A percentile compares a stretch with the other conserved stretches of the same genome.
Evolutionary conservation across 129 eudicot species (phyloP).

Genomic region (Logfia minima): DNA sequence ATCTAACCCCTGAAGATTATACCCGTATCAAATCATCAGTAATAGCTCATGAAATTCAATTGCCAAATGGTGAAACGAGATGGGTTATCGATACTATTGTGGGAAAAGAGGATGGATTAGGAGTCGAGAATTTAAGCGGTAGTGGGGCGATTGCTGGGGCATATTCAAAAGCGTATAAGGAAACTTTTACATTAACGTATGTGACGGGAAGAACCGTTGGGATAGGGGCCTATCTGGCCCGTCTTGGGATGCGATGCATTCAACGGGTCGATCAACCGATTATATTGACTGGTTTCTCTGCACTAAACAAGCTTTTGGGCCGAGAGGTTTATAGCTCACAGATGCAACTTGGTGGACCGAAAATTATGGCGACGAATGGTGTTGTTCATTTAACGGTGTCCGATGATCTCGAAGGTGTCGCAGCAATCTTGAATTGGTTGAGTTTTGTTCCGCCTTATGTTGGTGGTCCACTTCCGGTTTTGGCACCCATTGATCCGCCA

Average conservation of each 20-base stretch:
- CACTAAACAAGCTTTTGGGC: conserved; percentile 90
- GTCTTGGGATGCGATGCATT: conserved; percentile 98
- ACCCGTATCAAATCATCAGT: conserved; percentile 60
- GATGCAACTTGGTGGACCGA: conserved; percentile 99
- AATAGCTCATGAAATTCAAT: conserved; percentile 74
- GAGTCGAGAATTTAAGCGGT: conserved; percentile 91
- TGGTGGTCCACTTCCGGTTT: conserved; percentile 92
- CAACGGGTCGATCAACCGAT: conserved; percentile 96
- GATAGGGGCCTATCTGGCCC: conserved; percentile 96
- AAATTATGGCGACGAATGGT: conserved; percentile 98
- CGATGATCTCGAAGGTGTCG: conserved; percentile 89
- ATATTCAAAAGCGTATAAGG: conserved; percentile 80
- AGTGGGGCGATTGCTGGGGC: conserved; percentile 99
- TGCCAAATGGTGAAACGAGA: conserved; percentile 65
- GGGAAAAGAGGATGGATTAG: conserved; percentile 93
- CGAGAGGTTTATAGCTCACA: conserved; percentile 98
- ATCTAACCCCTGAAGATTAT: conserved; percentile 83
- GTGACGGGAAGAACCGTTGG: conserved; percentile 98
- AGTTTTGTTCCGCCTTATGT: conserved; percentile 64
- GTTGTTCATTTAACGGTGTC: conserved; percentile 81
- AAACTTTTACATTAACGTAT: conserved; percentile 73
- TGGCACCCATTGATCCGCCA: conserved; percentile 66
- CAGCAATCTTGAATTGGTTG: conserved; percentile 89
- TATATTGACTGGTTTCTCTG: conserved; percentile 91
- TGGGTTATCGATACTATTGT: conserved; percentile 89